Base-by-base conservation (phyloP, 1,284 basidiomycete genomes). In the Pseudozyma pruni region DNA sequence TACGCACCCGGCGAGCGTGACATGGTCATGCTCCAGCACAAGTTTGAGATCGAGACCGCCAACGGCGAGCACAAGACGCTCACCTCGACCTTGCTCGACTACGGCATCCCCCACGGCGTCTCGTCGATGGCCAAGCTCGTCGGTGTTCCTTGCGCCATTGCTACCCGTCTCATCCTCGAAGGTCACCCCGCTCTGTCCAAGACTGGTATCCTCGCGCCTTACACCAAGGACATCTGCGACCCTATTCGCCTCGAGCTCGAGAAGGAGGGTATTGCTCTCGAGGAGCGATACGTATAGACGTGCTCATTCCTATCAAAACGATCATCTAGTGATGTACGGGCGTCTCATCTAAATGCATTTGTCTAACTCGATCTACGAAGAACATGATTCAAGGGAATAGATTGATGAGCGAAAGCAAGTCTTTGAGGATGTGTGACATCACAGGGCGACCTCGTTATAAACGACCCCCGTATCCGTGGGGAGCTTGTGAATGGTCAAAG, bases 11-110 rank as follows among this genome's bases (percentile, higher is more conserved):
- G 92, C 67, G 94, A 98, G 85, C 90, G 93, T 19, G 95, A 98
- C 84, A 89, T 98, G 73, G 92, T 98, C 74, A 92, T 97, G 89
- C 88, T 98, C 50, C 94, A 98, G 85, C 95, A 98, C 88, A 95
- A 94, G 42, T 75, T 77, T 48, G 44, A 72, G 40, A 58, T 71
- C 52, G 60, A 63, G 45, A 43, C 68, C 44, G 76, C 69, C 63
- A 76, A 75, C 29, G 84, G 86, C 68, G 87, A 90, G 79, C 86
- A 90, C 89, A 88, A 95, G 86, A 94, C 89, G 29, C 85, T 93
- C 79, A 97, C 94, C 8, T 92, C 93, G 41, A 94, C 94, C 22
- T 87, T 98, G 34, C 93, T 98, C 84, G 90, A 89, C 64, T 97
- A 96, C 82, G 95, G 95, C 51, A 88, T 88, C 66, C 77, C 86